Conservation (phyloP, 2,329 filamentous ascomycete species). For the Exophiala lecanii-corni region DNA sequence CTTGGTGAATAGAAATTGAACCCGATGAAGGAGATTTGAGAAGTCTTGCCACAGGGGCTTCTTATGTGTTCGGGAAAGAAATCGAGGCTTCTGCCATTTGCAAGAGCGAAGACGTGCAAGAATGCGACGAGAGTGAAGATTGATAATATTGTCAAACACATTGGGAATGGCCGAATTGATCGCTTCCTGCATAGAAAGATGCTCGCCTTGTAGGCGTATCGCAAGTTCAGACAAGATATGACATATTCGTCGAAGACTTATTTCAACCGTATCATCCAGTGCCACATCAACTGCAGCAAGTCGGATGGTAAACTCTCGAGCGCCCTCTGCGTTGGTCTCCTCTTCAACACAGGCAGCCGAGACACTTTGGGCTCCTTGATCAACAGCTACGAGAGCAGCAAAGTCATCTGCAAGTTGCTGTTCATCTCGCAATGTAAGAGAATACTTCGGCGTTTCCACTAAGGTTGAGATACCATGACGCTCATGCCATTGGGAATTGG, state of each 20-base stretch:
- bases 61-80: conserved; percentile 17
- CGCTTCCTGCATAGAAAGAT: neutral
- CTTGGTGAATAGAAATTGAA: conserved; percentile 15
- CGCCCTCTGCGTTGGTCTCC: neutral
- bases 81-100: conserved; percentile 18
- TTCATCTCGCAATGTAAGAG: conserved; percentile 21
- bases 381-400: conserved; percentile 29
- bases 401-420: conserved; percentile 30
- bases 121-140: neutral
- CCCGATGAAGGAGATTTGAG: conserved; percentile 13
- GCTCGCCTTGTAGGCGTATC: neutral
- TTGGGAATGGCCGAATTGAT: neutral
- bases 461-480: neutral
- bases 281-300: conserved; percentile 14
- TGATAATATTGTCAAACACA: neutral
- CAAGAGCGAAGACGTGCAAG: conserved; percentile 17
- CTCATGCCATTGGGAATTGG: neutral
- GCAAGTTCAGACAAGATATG: neutral
- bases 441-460: neutral
- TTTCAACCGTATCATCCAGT: neutral
- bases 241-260: neutral
- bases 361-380: conserved; percentile 28
- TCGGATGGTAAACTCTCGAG: conserved; percentile 6
- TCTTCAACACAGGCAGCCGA: conserved; percentile 32
- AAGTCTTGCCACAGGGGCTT: conserved; percentile 20